These are phyloP conservation scores for Cutaneotrichosporon sp. DNA, from an alignment of 1,284 basidiomycete genomes.

Conservation along the genomic window DNA sequence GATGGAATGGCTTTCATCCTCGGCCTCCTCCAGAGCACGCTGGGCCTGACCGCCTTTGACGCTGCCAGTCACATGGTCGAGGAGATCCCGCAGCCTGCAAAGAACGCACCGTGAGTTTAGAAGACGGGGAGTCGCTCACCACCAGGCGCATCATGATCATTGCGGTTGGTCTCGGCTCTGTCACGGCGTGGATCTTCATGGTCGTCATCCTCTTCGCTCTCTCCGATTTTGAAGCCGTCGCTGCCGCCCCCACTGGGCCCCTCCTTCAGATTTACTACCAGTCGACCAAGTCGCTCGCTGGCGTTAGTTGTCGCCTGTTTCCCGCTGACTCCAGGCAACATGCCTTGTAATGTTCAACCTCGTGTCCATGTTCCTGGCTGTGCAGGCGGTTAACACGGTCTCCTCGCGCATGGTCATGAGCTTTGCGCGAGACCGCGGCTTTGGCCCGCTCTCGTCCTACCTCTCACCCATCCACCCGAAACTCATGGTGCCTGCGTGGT, in stretches of 20 bases:
- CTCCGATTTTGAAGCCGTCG: constrained; percentile 16
- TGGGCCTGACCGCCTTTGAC: constrained; percentile 28
- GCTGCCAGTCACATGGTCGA: constrained; percentile 48
- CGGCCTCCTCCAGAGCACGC: constrained; percentile 44
- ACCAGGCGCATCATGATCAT: constrained; percentile 38
- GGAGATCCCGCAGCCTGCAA: constrained; percentile 43
- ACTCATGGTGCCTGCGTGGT: constrained; percentile 59
- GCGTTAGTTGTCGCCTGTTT: constrained; percentile 6
- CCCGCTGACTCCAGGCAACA: constrained; percentile 25
- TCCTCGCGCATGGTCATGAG: constrained; percentile 66
- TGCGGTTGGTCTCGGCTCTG: constrained; percentile 37
- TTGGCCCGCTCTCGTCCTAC: constrained; percentile 58
- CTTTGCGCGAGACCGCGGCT: constrained; percentile 66
- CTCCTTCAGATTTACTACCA: constrained; percentile 30
- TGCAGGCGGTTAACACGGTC: constrained; percentile 60
- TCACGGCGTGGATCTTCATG: constrained; percentile 40
- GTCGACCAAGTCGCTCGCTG: constrained; percentile 31
- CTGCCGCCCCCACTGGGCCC: constrained; percentile 16
- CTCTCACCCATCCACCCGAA: constrained; percentile 57
- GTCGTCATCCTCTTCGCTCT: constrained; percentile 39
- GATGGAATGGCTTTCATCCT: constrained; percentile 46
- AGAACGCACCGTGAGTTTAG: constrained; percentile 33
- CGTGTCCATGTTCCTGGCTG: constrained; percentile 44
- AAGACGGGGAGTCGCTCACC: neutral
- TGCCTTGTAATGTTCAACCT: constrained; percentile 56